phyloP scores from a whole-genome alignment of 345 rosid species.

The Melaleuca alternifolia region DNA sequence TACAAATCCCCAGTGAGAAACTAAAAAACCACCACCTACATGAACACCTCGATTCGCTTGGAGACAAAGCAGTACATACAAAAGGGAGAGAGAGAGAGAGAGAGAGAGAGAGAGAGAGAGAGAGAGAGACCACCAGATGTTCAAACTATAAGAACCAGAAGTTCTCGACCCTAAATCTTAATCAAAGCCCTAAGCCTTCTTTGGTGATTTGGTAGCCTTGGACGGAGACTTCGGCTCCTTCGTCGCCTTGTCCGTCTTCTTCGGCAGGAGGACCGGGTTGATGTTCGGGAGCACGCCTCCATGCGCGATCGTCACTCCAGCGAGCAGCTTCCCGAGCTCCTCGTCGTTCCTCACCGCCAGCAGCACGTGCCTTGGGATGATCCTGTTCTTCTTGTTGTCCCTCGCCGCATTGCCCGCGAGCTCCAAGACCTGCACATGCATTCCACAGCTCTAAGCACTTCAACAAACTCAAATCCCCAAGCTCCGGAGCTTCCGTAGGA shows the following conservation, averaged over 20 bases:
- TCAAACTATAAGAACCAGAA: neutral
- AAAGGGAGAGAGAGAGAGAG: no score
- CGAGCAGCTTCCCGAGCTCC: constrained; percentile 28
- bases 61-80: neutral
- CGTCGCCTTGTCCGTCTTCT: constrained; percentile 17
- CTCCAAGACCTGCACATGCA: constrained; percentile 17
- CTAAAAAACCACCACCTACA: neutral
- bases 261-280: constrained; percentile 28
- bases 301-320: constrained; percentile 32
- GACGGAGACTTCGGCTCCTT: constrained; percentile 27
- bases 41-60: neutral
- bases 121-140: neutral
- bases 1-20: neutral
- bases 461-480: neutral
- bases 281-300: constrained; percentile 33
- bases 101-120: neutral
- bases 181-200: constrained; percentile 17
- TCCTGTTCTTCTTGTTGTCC: constrained; percentile 34
- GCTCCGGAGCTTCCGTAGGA: neutral
- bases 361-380: constrained; percentile 27
- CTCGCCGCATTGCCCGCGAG: constrained; percentile 33
- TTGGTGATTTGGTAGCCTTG: constrained; percentile 26
- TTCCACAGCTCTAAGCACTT: neutral
- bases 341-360: constrained; percentile 32
- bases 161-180: neutral